A percentile compares a stretch with the other conserved stretches of the same genome.
These are phyloP conservation scores for Durotheca rogersii DNA, from an alignment of 495 filamentous ascomycete species.

Conservation along the genomic window DNA sequence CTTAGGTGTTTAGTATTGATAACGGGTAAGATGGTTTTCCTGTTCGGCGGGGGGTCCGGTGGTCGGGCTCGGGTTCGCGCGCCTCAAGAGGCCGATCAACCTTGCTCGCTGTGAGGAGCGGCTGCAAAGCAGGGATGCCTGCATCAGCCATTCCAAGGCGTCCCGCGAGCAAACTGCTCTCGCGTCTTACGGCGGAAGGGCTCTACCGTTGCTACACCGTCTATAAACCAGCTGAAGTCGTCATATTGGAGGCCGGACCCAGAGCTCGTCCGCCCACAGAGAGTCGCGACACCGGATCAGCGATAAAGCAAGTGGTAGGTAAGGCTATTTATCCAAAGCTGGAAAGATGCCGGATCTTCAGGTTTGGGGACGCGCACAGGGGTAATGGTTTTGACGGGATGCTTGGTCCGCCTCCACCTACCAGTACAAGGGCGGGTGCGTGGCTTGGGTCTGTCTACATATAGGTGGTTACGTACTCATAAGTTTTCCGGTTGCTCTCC, in stretches of 20 bases:
- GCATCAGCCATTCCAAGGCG: conserved; percentile 44
- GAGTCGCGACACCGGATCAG: no score
- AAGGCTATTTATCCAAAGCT: conserved; percentile 44
- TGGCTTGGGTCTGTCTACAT: no score
- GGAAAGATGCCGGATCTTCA: conserved; percentile 41
- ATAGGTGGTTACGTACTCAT: no score
- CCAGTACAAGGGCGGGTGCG: no score
- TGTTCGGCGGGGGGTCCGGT: conserved; percentile 30
- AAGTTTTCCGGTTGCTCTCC: no score
- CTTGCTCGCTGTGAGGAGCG: conserved; percentile 44
- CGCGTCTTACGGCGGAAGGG: conserved; percentile 24
- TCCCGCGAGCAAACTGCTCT: conserved; percentile 42
- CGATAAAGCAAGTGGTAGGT: conserved; percentile 37
- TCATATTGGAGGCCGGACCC: conserved; percentile 17
- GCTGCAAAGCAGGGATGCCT: conserved; percentile 42
- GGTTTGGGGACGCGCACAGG: no score
- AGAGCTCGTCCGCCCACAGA: conserved; percentile 20
- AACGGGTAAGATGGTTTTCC: conserved; percentile 37
- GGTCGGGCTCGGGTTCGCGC: conserved; percentile 40
- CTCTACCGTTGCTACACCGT: conserved; percentile 8
- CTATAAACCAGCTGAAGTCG: conserved; percentile 16
- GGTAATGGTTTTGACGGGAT: no score
- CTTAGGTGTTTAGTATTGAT: conserved; percentile 31
- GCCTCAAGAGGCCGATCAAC: conserved; percentile 45
- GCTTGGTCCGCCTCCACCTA: no score